phyloP scores from a whole-genome alignment of 148 eudicot genomes.

The Camellia japonica region DNA sequence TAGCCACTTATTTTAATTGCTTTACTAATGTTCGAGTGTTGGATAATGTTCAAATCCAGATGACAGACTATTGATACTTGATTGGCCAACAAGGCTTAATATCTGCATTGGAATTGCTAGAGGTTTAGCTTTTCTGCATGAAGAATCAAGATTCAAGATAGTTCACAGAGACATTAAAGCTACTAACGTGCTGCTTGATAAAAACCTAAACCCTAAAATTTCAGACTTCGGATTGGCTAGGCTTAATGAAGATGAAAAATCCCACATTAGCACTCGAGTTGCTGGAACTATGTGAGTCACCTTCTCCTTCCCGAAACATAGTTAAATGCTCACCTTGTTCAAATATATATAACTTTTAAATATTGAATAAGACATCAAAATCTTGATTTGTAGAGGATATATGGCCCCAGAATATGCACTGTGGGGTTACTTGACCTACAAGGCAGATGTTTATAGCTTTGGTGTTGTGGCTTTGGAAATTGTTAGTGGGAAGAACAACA shows the following conservation, averaged over 20 bases:
- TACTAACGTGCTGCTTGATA: slow-evolving; percentile 45
- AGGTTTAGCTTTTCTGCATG: slow-evolving; percentile 52
- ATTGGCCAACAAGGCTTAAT: slow-evolving; percentile 45
- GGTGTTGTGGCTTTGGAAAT: slow-evolving; percentile 43
- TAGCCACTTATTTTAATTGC: neutral
- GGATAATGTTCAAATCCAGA: slow-evolving; percentile 21
- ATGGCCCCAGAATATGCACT: slow-evolving; percentile 62
- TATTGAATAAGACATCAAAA: neutral
- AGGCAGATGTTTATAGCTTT: slow-evolving; percentile 53
- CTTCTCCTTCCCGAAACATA: neutral
- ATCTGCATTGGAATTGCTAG: slow-evolving; percentile 48
- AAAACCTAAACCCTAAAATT: slow-evolving; percentile 40
- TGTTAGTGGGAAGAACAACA: slow-evolving; percentile 51
- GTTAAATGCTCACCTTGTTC: neutral
- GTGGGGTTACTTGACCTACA: slow-evolving; percentile 44
- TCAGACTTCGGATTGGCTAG: slow-evolving; percentile 52
- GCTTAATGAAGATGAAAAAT: slow-evolving; percentile 50
- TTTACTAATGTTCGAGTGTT: neutral
- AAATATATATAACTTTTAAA: neutral
- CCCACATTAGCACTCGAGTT: slow-evolving; percentile 49
- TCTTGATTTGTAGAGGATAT: slow-evolving; percentile 39
- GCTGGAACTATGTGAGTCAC: slow-evolving; percentile 48
- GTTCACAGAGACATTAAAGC: slow-evolving; percentile 56
- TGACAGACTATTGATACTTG: slow-evolving; percentile 28
- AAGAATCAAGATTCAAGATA: slow-evolving; percentile 43